Conservation (phyloP, 1,284 basidiomycete genomes). For the Rhodotorula sp. region DNA sequence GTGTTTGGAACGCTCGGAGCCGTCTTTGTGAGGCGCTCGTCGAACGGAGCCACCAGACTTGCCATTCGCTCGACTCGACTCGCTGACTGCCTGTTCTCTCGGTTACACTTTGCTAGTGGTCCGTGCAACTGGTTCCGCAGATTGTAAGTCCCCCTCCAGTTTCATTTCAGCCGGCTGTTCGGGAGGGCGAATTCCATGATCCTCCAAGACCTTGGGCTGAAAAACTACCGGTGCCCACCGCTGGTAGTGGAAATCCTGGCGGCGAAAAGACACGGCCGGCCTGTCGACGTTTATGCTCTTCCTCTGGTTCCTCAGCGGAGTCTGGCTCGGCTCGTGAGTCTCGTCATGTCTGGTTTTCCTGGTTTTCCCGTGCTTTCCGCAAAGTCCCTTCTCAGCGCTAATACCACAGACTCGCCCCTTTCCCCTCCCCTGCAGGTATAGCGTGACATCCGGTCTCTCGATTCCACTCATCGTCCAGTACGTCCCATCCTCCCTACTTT, state of each 20-base stretch:
- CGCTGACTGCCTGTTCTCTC: background rate
- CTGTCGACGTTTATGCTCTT: slow-evolving; percentile 16
- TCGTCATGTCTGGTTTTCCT: background rate
- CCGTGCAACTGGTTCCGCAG: slow-evolving; percentile 25
- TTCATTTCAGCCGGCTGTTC: background rate
- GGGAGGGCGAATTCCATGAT: background rate
- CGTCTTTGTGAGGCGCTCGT: background rate
- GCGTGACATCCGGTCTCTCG: slow-evolving; percentile 9
- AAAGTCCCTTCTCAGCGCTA: background rate
- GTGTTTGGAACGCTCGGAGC: slow-evolving; percentile 24
- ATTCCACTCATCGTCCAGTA: slow-evolving; percentile 25
- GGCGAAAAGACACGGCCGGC: slow-evolving; percentile 18
- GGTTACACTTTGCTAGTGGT: slow-evolving; percentile 3
- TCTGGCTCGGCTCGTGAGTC: slow-evolving; percentile 23
- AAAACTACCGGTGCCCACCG: no score
- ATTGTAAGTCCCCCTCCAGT: background rate
- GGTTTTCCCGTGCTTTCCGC: no score
- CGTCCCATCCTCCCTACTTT: background rate
- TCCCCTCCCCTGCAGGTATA: background rate
- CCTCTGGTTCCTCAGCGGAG: slow-evolving; percentile 16
- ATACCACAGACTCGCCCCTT: no score
- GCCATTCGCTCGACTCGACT: no score
- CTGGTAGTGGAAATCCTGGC: slow-evolving; percentile 19
- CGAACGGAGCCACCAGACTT: no score
- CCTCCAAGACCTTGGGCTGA: background rate